Evolutionary conservation across 2,329 filamentous ascomycete genomes (phyloP), one percentile per base, ranked within the genome.

Genomic region (Aureobasidium sp.): DNA sequence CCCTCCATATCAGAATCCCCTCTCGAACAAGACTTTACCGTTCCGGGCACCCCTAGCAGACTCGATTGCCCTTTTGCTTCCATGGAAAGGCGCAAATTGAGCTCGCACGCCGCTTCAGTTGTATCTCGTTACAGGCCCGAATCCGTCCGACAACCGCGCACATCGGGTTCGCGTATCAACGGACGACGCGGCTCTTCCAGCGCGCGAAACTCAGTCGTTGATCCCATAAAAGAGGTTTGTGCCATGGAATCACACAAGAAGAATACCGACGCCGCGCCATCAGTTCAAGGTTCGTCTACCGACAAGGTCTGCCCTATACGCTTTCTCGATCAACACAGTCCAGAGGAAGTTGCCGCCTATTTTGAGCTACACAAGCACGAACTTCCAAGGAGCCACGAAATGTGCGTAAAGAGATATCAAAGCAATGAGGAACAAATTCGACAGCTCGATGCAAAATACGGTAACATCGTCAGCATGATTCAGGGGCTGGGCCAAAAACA

Each of bases 311-410:
- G 93, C 73, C 93, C 93, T 2, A 97, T 97, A 62, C 88, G 93
- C 50, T 96, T 88, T 75, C 79, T 96, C 70, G 88, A 96, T 73
- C 87, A 95, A 72, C 92, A 96, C 70, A 91, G 90, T 2, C 90
- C 93, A 1, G 90, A 96, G 75, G 92, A 96, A 70, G 87, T 97
- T 63, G 93, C 93, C 15, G 84, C 88, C 69, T 97, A 96, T 72
- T 90, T 97, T 69, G 90, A 96, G 72, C 91, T 86, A 57, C 92
- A 96, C 77, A 96, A 96, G 73, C 92, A 97, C 74, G 89, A 96
- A 73, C 83, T 97, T 58, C 93, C 93, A 10, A 84, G 93, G 67
- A 96, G 91, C 71, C 93, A 97, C 74, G 90, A 95, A 71, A 84
- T 96, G 46, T 97, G 93, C 73, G 85, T 97, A 63, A 86, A 89